Conservation (phyloP, 1,139 yeast genomes). For the Debaryomyces singareniensis region DNA sequence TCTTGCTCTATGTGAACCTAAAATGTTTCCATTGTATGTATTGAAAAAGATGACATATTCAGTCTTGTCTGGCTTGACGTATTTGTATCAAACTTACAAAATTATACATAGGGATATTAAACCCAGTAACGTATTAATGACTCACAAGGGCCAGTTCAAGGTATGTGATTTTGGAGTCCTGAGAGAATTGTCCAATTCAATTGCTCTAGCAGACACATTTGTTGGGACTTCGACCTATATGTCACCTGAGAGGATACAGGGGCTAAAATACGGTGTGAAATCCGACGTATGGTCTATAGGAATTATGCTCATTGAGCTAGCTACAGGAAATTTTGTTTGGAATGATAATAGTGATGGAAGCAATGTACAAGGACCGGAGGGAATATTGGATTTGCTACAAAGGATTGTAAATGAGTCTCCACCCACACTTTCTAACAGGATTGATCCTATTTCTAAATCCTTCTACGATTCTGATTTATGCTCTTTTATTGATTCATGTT, state of each 20-base stretch:
- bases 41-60: constrained; percentile 71
- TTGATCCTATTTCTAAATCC: constrained; percentile 18
- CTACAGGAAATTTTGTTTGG: constrained; percentile 64
- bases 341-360: constrained; percentile 21
- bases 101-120: constrained; percentile 91
- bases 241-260: constrained; percentile 97
- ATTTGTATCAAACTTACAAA: constrained; percentile 73
- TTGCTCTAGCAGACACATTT: constrained; percentile 83
- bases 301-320: constrained; percentile 78
- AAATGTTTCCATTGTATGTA: constrained; percentile 53
- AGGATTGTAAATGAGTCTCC: constrained; percentile 91
- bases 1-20: constrained; percentile 41
- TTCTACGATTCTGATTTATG: constrained; percentile 41
- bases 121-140: constrained; percentile 67
- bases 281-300: constrained; percentile 98
- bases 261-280: constrained; percentile 84
- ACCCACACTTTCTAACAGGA: constrained; percentile 48
- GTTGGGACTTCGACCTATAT: constrained; percentile 96
- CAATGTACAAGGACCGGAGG: constrained; percentile 52
- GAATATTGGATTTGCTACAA: constrained; percentile 84
- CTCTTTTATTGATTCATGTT: constrained; percentile 61
- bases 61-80: constrained; percentile 74
- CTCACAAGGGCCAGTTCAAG: constrained; percentile 73
- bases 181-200: constrained; percentile 81
- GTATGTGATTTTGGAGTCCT: constrained; percentile 93